These are phyloP conservation scores for Mycena sp. DNA, from an alignment of 1,284 basidiomycete species.

Conservation along the genomic window DNA sequence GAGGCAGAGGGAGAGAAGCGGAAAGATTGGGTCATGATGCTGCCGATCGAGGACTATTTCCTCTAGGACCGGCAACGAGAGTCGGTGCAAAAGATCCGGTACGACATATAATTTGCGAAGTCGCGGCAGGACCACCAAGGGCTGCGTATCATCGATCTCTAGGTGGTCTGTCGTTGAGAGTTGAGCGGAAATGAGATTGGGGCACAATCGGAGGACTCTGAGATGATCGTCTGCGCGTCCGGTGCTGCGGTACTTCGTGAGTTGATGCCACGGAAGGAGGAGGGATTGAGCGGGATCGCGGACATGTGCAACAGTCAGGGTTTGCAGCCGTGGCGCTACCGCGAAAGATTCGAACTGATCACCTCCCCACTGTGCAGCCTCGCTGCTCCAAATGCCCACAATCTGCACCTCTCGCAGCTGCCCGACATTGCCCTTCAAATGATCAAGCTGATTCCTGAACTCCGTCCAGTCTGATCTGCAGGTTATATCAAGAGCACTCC, in stretches of 20 bases:
- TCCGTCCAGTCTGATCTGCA: conserved; percentile 4
- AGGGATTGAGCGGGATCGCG: conserved; percentile 11
- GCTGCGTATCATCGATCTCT: background rate
- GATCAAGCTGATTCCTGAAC: background rate
- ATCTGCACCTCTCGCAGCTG: conserved; percentile 4
- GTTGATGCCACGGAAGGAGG: conserved; percentile 8
- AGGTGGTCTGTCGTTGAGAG: background rate
- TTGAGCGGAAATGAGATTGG: background rate
- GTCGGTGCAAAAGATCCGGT: too few species aligned
- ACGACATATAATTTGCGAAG: background rate
- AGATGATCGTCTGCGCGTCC: conserved; percentile 2
- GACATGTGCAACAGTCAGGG: background rate
- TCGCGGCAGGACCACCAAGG: background rate
- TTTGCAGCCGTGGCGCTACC: background rate
- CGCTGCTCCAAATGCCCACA: background rate
- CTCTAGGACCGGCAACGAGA: too few species aligned
- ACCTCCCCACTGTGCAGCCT: too few species aligned
- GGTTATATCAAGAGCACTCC: background rate
- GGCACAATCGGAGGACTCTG: background rate
- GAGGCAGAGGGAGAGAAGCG: too few species aligned
- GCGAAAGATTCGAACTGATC: background rate
- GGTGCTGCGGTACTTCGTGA: conserved; percentile 1
- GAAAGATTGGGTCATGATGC: too few species aligned
- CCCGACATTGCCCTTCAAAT: background rate
- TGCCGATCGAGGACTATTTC: too few species aligned